A percentile compares a stretch with the other conserved stretches of the same genome.
These are phyloP conservation scores for Populus davidiana DNA, from an alignment of 345 rosid species.

Conservation along the genomic window DNA sequence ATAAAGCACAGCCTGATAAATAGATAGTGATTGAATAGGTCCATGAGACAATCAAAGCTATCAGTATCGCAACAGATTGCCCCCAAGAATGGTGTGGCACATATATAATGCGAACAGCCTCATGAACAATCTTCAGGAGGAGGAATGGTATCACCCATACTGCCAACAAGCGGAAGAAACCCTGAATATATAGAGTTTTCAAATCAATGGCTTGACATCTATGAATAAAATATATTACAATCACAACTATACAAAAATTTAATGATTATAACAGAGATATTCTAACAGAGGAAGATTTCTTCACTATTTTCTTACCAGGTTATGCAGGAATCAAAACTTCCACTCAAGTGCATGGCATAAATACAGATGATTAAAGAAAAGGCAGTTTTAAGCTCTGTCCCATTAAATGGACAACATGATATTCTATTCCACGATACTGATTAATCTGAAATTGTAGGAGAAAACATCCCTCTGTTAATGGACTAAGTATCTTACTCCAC, in stretches of 20 bases:
- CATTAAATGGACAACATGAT: no score
- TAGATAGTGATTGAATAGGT: conserved; percentile 22
- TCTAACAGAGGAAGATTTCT: not conserved
- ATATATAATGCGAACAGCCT: conserved; percentile 18
- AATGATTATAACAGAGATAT: not conserved
- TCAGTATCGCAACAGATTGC: conserved; percentile 15
- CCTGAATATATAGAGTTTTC: conserved; percentile 20
- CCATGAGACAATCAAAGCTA: conserved; percentile 31
- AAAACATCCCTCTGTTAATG: no score
- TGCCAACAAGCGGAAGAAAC: conserved; percentile 31
- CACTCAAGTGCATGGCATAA: not conserved
- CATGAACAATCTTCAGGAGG: conserved; percentile 28
- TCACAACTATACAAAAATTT: not conserved
- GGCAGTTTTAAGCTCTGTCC: no score
- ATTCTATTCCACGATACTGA: not conserved
- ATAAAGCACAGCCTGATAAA: conserved; percentile 33
- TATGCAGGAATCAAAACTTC: not conserved
- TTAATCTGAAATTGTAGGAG: not conserved
- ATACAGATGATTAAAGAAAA: no score
- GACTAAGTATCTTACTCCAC: no score
- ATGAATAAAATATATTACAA: not conserved
- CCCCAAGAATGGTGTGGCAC: conserved; percentile 19
- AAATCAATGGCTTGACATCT: not conserved
- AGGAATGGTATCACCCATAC: conserved; percentile 29
- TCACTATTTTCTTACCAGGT: not conserved